phyloP scores from a whole-genome alignment of 139 green algal species.

The Chlamydomonas sphaeroides region DNA sequence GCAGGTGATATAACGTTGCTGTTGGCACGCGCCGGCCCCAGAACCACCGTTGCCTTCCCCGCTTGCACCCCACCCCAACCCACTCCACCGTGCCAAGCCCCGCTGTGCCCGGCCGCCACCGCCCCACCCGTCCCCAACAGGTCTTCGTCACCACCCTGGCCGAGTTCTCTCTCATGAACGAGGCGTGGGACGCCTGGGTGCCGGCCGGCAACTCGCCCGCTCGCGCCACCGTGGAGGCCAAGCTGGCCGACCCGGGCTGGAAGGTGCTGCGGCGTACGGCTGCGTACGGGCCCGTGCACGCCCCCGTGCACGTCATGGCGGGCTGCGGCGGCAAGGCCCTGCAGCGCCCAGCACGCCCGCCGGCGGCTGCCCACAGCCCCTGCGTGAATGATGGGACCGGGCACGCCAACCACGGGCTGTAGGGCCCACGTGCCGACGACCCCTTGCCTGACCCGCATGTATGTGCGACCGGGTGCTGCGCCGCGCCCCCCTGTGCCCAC shows the following conservation, averaged over 20 bases:
- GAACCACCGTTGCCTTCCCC: too few species aligned
- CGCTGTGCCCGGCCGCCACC: neutral
- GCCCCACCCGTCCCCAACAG: too few species aligned
- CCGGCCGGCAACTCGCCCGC: constrained; percentile 25
- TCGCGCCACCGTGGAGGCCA: constrained; percentile 42
- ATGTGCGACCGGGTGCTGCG: neutral
- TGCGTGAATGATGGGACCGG: too few species aligned
- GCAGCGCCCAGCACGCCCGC: too few species aligned
- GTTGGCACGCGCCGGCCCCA: too few species aligned
- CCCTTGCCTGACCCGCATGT: neutral
- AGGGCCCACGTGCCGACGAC: too few species aligned
- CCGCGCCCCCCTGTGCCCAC: too few species aligned
- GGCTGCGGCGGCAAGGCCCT: neutral
- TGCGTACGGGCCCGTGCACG: neutral
- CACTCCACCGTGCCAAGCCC: neutral
- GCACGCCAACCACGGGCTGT: neutral
- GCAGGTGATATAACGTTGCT: too few species aligned
- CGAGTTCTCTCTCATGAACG: constrained; percentile 43
- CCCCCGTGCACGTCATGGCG: neutral
- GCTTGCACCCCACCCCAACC: neutral
- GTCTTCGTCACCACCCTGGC: constrained; percentile 41
- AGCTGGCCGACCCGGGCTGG: constrained; percentile 47
- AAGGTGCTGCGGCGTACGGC: constrained; percentile 15
- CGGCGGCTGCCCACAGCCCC: neutral
- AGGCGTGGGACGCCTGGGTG: constrained; percentile 48